Percentiles rank a stretch among this genome's conserved stretches.
Conservation (phyloP, 2,329 filamentous ascomycete genomes). For the Colletotrichum tropicicola region DNA sequence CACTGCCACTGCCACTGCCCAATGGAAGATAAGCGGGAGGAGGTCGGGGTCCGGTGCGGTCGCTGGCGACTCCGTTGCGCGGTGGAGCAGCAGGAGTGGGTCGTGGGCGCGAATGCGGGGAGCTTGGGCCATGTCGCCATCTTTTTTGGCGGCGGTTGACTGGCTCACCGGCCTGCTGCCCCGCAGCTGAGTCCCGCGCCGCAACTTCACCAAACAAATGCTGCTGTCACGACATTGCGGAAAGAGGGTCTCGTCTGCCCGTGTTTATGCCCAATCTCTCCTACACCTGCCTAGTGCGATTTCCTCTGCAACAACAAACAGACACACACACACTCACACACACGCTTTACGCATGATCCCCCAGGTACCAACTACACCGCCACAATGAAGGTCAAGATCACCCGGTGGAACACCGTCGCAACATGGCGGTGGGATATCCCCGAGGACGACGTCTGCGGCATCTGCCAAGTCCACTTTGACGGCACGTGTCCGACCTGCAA, state of each 20-base stretch:
- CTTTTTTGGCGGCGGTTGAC: conserved; percentile 21
- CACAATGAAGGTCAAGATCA: conserved; percentile 93
- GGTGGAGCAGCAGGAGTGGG: conserved; percentile 5
- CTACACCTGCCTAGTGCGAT: not conserved
- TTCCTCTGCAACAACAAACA: not conserved
- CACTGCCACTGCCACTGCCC: too few relatives aligned
- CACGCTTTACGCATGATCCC: not conserved
- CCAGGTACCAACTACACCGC: not conserved
- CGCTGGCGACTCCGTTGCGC: conserved; percentile 5
- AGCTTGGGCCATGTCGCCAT: conserved; percentile 36
- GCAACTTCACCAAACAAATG: conserved; percentile 24
- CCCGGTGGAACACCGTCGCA: conserved; percentile 91
- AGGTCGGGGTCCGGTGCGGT: conserved; percentile 25
- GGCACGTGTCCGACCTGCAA: conserved; percentile 98
- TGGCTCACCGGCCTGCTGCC: not conserved
- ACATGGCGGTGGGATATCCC: conserved; percentile 98
- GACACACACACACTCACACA: not conserved
- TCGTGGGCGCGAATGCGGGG: conserved; percentile 31
- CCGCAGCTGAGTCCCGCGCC: conserved; percentile 1
- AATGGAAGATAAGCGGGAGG: conserved; percentile 28
- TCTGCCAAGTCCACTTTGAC: conserved; percentile 98
- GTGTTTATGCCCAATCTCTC: not conserved
- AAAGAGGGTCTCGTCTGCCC: not conserved
- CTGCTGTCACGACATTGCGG: not conserved
- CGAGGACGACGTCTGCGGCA: conserved; percentile 97